These are phyloP conservation scores for Lactifluus hygrophoroides DNA, from an alignment of 768 basidiomycete genomes.

Conservation along the genomic window DNA sequence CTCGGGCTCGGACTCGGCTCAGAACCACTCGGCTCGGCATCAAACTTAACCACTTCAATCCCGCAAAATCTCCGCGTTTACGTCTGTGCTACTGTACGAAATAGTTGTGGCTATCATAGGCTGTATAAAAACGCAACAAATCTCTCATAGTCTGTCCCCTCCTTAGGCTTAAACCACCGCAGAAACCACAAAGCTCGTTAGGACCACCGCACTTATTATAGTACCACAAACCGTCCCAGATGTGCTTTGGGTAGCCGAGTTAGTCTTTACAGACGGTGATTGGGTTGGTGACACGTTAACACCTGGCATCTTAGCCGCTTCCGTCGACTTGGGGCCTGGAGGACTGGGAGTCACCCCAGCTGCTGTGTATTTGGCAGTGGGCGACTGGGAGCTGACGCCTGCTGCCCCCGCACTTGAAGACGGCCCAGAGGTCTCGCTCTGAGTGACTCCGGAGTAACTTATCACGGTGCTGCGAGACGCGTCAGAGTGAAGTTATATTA, in stretches of 20 bases:
- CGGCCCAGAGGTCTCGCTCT: not conserved
- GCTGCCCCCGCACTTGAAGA: not conserved
- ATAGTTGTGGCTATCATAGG: not conserved
- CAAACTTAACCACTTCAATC: not conserved
- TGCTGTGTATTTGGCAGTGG: not conserved
- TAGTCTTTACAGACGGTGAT: conserved; percentile 22
- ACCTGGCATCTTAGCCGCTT: not conserved
- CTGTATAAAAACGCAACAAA: not conserved
- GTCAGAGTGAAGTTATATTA: not conserved
- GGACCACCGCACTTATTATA: conserved; percentile 42
- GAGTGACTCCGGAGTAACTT: not conserved
- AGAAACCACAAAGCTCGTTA: conserved; percentile 39
- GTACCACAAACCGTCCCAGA: conserved; percentile 34
- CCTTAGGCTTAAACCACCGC: conserved; percentile 28
- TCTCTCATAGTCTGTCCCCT: conserved; percentile 8
- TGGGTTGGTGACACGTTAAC: conserved; percentile 19
- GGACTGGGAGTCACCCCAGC: not conserved
- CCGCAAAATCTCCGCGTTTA: not conserved
- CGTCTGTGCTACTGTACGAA: not conserved
- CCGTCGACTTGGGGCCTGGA: not conserved
- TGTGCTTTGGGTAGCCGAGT: conserved; percentile 29
- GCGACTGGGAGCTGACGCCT: not conserved
- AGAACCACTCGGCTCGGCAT: not conserved
- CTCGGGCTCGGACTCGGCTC: too few relatives aligned
- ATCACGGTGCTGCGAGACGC: not conserved